Percentiles rank a stretch among this genome's conserved stretches.
These are phyloP conservation scores for Sugiyamaella pinicola DNA, from an alignment of 1,139 yeast genomes.

Conservation along the genomic window DNA sequence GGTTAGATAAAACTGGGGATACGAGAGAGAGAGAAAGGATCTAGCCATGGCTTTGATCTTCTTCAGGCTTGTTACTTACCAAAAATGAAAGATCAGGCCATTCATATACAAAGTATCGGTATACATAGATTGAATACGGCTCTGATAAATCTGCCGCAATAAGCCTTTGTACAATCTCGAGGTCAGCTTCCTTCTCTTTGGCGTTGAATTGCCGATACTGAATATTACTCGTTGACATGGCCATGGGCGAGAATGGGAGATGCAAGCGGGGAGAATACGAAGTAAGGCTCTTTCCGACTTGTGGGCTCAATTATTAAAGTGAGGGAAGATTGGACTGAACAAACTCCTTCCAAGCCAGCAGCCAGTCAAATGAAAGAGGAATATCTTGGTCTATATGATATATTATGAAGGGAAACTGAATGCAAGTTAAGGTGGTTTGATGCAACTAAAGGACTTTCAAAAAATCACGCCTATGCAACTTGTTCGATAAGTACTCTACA, in stretches of 20 bases:
- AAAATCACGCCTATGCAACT: not conserved
- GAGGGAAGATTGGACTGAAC: no score
- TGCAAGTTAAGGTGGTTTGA: no score
- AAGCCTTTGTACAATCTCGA: conserved; percentile 46
- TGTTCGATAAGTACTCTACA: not conserved
- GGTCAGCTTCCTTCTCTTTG: conserved; percentile 38
- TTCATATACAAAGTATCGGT: conserved; percentile 65
- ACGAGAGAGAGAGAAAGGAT: not conserved
- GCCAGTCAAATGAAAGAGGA: no score
- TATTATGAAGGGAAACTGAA: no score
- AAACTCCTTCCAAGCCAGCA: no score
- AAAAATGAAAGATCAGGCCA: conserved; percentile 67
- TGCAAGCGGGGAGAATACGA: no score
- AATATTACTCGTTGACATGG: conserved; percentile 21
- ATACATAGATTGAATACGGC: conserved; percentile 73
- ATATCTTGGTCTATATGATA: no score
- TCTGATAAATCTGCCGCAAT: conserved; percentile 67
- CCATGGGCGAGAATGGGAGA: not conserved
- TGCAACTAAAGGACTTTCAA: not conserved
- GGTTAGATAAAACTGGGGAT: not conserved
- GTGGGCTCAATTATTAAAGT: no score
- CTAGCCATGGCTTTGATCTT: no score
- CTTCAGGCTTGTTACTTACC: conserved; percentile 42
- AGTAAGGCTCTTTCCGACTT: no score
- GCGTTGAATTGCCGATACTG: conserved; percentile 38